A percentile compares a stretch with the other conserved stretches of the same genome.
These are phyloP conservation scores for Eucalyptus tenuipes DNA, from an alignment of 345 rosid species.

Conservation along the genomic window DNA sequence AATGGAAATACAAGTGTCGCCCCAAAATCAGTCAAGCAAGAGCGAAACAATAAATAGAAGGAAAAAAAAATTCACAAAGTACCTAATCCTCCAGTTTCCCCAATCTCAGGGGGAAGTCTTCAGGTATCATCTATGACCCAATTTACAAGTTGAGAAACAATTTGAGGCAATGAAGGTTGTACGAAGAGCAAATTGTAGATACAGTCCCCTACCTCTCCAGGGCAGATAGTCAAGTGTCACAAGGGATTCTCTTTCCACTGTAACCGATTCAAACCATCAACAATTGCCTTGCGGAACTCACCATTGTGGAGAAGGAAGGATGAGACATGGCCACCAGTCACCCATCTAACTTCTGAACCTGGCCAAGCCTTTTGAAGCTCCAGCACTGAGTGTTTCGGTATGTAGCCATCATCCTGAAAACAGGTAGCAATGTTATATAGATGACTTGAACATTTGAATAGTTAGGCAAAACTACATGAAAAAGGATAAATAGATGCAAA, in stretches of 20 bases:
- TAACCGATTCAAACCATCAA: conserved; percentile 65
- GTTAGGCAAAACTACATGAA: not conserved
- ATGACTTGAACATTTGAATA: not conserved
- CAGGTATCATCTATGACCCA: not conserved
- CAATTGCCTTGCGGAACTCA: conserved; percentile 78
- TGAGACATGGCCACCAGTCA: conserved; percentile 91
- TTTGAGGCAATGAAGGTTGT: not conserved
- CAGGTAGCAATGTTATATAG: not conserved
- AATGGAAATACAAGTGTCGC: not conserved
- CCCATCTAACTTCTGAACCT: conserved; percentile 99
- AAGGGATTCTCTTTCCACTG: conserved; percentile 69
- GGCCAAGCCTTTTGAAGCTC: conserved; percentile 99
- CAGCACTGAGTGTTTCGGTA: conserved; percentile 86
- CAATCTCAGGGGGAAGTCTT: not conserved
- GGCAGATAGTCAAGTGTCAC: conserved; percentile 12
- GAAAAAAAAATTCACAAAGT: not conserved
- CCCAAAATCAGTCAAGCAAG: not conserved
- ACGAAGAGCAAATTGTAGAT: not conserved
- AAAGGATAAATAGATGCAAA: not conserved
- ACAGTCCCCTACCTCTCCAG: not conserved
- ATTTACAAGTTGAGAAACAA: not conserved
- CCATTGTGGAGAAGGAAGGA: conserved; percentile 74
- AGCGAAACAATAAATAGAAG: not conserved
- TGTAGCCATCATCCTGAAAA: conserved; percentile 90
- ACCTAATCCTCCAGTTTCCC: not conserved